These are phyloP conservation scores for Rhodomyrtus psidioides DNA, from an alignment of 441 rosid species.

Conservation along the genomic window DNA sequence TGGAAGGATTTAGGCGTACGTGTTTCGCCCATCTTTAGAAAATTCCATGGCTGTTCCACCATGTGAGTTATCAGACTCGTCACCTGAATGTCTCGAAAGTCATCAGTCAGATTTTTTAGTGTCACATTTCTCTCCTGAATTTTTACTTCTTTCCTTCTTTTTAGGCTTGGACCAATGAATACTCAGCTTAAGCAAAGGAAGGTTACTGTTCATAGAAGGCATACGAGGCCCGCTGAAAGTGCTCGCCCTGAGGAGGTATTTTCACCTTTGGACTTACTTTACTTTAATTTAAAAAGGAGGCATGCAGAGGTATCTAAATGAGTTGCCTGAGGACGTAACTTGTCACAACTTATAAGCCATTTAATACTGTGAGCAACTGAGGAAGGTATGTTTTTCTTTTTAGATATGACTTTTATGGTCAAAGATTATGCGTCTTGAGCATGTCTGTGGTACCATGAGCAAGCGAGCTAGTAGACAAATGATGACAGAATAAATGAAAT, in stretches of 20 bases:
- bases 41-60: constrained; percentile 12
- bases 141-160: not conserved
- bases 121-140: not conserved
- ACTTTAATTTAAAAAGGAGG: not conserved
- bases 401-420: not conserved
- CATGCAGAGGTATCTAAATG: not conserved
- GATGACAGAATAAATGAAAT: not conserved
- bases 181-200: constrained; percentile 16
- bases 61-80: constrained; percentile 6
- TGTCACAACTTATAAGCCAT: not conserved
- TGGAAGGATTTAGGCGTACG: constrained; percentile 16
- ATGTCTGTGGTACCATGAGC: not conserved
- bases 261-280: not conserved
- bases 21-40: constrained; percentile 14
- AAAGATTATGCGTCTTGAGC: not conserved
- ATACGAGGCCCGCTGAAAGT: constrained; percentile 3
- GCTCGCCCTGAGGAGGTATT: constrained; percentile 18
- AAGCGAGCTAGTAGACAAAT: not conserved
- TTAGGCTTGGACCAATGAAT: constrained; percentile 21
- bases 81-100: not conserved
- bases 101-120: not conserved
- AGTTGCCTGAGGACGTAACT: not conserved
- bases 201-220: constrained; percentile 3
- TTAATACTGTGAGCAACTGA: not conserved
- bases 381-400: not conserved